A percentile compares a stretch with the other conserved stretches of the same genome.
Evolutionary conservation across 148 eudicot species (phyloP).

Genomic region (Nyssa sinensis): DNA sequence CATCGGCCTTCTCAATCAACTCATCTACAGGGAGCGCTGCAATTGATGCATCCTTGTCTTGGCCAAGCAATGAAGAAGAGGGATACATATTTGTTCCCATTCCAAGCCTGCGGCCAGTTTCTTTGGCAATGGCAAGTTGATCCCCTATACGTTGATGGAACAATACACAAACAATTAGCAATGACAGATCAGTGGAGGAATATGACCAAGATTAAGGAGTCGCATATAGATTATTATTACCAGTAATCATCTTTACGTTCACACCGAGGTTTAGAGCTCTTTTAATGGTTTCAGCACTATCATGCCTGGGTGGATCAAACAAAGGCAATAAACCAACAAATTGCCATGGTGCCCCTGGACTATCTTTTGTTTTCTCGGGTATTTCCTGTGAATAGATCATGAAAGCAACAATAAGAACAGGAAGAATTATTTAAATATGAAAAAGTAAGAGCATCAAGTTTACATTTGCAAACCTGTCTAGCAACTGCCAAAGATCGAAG

Average conservation of each 20-base stretch:
- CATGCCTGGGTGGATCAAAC: slow-evolving; percentile 65
- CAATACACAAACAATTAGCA: not conserved
- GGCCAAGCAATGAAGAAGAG: slow-evolving; percentile 54
- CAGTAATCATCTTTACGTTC: slow-evolving; percentile 61
- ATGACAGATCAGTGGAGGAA: not conserved
- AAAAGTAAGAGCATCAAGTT: not conserved
- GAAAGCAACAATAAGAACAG: not conserved
- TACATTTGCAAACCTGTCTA: slow-evolving; percentile 42
- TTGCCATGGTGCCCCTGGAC: slow-evolving; percentile 58
- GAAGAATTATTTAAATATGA: not conserved
- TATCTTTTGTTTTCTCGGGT: slow-evolving; percentile 57
- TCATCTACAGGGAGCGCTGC: slow-evolving; percentile 54
- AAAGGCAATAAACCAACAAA: slow-evolving; percentile 54
- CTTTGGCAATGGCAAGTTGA: slow-evolving; percentile 62
- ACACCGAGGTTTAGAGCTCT: slow-evolving; percentile 57
- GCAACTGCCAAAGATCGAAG: slow-evolving; percentile 74
- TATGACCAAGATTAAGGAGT: not conserved
- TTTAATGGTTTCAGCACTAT: slow-evolving; percentile 55
- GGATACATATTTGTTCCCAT: slow-evolving; percentile 69
- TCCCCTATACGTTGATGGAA: slow-evolving; percentile 33
- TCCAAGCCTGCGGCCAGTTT: slow-evolving; percentile 57
- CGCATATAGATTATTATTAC: slow-evolving; percentile 14
- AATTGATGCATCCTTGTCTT: slow-evolving; percentile 39
- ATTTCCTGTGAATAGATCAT: slow-evolving; percentile 38
- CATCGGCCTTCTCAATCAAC: slow-evolving; percentile 60